Evolutionary conservation across 2,329 filamentous ascomycete genomes (phyloP).

Genomic region (Stagonosporopsis tanaceti): DNA sequence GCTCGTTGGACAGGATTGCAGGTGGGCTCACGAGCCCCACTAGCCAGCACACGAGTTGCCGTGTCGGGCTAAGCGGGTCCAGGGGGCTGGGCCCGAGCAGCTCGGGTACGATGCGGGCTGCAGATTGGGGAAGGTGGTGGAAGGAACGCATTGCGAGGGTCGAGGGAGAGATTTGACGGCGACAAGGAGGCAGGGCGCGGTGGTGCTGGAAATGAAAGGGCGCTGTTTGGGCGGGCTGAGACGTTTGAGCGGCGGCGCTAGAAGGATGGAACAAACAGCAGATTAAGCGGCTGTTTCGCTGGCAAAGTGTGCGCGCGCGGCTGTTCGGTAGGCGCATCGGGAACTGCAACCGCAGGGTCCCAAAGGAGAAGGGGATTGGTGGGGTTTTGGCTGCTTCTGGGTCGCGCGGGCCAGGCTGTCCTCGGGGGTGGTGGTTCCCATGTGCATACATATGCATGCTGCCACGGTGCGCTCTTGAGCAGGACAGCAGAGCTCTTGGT

Average conservation of each 20-base stretch:
- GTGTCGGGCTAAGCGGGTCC: conserved; percentile 1
- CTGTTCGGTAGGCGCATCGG: conserved; percentile 11
- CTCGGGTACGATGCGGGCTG: not conserved
- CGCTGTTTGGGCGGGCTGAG: not conserved
- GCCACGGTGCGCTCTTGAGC: no score
- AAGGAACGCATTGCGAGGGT: not conserved
- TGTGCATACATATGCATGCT: no score
- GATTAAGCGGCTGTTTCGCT: conserved; percentile 13
- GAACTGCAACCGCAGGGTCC: conserved; percentile 8
- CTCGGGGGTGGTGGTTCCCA: no score
- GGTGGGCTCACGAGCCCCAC: not conserved
- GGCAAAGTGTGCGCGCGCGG: conserved; percentile 6
- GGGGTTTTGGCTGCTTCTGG: conserved; percentile 2
- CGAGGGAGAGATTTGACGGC: not conserved
- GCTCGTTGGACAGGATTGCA: not conserved
- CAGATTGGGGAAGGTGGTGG: conserved; percentile 11
- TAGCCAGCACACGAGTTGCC: conserved; percentile 5
- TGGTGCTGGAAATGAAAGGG: not conserved
- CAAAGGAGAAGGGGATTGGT: conserved; percentile 9
- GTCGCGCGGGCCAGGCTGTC: no score
- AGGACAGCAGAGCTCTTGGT: not conserved
- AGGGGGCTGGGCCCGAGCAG: conserved; percentile 1
- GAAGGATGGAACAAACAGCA: conserved; percentile 5
- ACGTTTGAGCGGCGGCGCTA: conserved; percentile 8
- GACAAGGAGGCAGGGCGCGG: not conserved